These are phyloP conservation scores for Leucosporidium scottii DNA, from an alignment of 768 basidiomycete species.

Conservation along the genomic window DNA sequence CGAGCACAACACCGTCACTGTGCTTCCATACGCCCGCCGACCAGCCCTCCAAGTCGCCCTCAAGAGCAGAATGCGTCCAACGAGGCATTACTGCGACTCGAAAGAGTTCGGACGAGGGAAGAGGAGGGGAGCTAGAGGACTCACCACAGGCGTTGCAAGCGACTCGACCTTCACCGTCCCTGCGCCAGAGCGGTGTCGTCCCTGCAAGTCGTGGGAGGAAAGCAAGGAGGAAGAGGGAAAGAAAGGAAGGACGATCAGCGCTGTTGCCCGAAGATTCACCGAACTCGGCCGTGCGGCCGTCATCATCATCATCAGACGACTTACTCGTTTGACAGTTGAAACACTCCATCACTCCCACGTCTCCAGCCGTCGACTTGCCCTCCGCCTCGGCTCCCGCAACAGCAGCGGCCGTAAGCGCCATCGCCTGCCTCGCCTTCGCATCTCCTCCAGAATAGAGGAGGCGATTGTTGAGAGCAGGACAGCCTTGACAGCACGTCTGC, in stretches of 20 bases:
- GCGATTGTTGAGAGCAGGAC: conserved; percentile 92
- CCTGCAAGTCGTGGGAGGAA: conserved; percentile 11
- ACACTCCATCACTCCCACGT: conserved; percentile 36
- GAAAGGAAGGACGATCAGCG: background rate
- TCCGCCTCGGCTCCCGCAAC: background rate
- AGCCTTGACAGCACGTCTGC: conserved; percentile 83
- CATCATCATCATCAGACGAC: conserved; percentile 21
- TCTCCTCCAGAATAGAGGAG: conserved; percentile 36
- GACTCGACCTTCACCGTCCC: conserved; percentile 47
- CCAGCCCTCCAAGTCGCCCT: no score
- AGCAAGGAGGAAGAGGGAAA: background rate
- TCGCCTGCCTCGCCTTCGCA: conserved; percentile 19
- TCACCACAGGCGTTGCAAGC: conserved; percentile 49
- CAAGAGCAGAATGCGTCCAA: no score
- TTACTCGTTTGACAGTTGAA: conserved; percentile 37
- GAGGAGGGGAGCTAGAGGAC: conserved; percentile 20
- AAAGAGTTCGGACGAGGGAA: no score
- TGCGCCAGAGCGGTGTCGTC: conserved; percentile 48
- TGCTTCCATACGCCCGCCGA: no score
- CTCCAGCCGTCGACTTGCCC: background rate
- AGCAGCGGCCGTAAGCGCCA: background rate
- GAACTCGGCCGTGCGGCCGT: conserved; percentile 23
- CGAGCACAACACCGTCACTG: no score
- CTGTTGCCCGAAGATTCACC: no score
- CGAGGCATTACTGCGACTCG: no score